These are phyloP conservation scores for Suillus luteus DNA, from an alignment of 768 basidiomycete species.

Conservation along the genomic window DNA sequence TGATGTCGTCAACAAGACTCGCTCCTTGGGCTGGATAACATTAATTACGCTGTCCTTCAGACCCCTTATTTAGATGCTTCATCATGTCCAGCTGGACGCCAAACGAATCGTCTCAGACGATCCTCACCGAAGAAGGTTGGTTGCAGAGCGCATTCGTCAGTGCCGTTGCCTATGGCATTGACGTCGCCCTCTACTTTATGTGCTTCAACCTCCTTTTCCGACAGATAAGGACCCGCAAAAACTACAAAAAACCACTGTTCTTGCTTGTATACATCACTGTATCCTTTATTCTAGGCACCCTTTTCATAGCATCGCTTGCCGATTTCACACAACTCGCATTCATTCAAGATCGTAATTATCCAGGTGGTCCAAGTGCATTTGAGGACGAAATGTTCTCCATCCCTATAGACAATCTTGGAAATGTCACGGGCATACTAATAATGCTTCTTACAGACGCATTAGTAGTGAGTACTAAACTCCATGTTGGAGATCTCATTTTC, in stretches of 20 bases:
- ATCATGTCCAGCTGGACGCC: slow-evolving; percentile 8
- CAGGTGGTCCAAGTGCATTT: slow-evolving; percentile 33
- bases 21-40: too few species aligned
- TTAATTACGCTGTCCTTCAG: too few species aligned
- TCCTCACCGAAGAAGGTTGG: not conserved
- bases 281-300: slow-evolving; percentile 21
- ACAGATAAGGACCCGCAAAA: not conserved
- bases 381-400: slow-evolving; percentile 22
- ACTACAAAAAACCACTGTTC: not conserved
- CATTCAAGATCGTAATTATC: slow-evolving; percentile 35
- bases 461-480: slow-evolving; percentile 15
- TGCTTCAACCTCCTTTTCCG: slow-evolving; percentile 8
- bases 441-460: slow-evolving; percentile 20
- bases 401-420: slow-evolving; percentile 20
- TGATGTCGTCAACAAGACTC: too few species aligned
- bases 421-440: slow-evolving; percentile 16
- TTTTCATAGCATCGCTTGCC: slow-evolving; percentile 21
- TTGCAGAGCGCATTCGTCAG: slow-evolving; percentile 7
- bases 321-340: slow-evolving; percentile 31
- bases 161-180: slow-evolving; percentile 18
- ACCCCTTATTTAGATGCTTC: not conserved
- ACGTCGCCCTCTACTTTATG: slow-evolving; percentile 12
- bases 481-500: not conserved
- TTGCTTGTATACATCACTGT: slow-evolving; percentile 11
- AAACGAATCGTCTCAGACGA: not conserved